Evolutionary conservation across 179 eudicot species (phyloP).

Genomic region (Camellia oleifera): DNA sequence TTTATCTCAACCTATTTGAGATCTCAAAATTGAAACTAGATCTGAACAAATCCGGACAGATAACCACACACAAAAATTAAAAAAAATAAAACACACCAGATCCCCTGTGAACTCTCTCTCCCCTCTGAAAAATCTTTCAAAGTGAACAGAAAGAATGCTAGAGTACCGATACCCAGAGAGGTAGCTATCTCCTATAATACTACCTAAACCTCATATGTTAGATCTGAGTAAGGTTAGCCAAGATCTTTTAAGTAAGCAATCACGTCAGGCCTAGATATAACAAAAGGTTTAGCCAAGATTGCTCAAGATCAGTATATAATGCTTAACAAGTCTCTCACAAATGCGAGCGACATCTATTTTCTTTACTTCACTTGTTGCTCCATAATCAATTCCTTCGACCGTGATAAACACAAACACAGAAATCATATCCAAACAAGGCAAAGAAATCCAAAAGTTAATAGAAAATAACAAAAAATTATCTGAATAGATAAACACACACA

Average conservation of each 20-base stretch:
- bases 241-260: neutral
- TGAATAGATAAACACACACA: too few species aligned
- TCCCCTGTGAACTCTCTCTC: too few species aligned
- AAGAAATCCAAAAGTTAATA: conserved; percentile 6
- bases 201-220: neutral
- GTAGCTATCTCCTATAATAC: neutral
- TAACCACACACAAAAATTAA: too few species aligned
- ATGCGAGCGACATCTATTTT: conserved; percentile 83
- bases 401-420: conserved; percentile 16
- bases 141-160: neutral
- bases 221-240: neutral
- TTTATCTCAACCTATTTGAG: too few species aligned
- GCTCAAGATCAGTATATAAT: conserved; percentile 72
- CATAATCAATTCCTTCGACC: conserved; percentile 91
- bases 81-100: too few species aligned
- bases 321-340: conserved; percentile 87
- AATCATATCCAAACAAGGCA: conserved; percentile 3
- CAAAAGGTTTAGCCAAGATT: conserved; percentile 67
- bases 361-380: conserved; percentile 94
- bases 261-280: conserved; percentile 22
- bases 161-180: too few species aligned
- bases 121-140: neutral
- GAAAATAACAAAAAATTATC: neutral
- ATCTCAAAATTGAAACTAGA: too few species aligned
- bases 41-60: too few species aligned